These are phyloP conservation scores for Sordariomycetes sp. DNA, from an alignment of 2,329 filamentous ascomycete species.

Conservation along the genomic window DNA sequence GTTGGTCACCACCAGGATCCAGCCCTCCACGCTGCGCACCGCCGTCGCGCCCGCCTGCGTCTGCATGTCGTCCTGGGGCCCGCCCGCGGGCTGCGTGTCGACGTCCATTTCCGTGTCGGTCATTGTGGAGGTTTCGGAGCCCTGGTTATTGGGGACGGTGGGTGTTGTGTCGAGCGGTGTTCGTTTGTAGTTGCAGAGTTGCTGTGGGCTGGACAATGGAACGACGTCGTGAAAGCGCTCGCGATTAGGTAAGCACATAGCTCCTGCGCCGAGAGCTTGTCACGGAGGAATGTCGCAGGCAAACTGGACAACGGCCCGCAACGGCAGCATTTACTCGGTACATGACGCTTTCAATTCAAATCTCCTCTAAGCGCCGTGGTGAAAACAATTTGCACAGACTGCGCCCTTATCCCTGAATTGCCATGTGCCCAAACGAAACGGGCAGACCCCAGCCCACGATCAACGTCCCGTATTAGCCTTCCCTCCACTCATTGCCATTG, in stretches of 20 bases:
- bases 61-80: conserved; percentile 54
- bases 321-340: background rate
- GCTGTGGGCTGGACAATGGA: background rate
- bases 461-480: background rate
- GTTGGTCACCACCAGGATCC: conserved; percentile 81
- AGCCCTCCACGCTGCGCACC: conserved; percentile 79
- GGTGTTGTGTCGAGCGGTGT: background rate
- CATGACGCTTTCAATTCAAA: background rate
- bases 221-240: too few species aligned
- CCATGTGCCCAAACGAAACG: background rate
- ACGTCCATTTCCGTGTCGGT: conserved; percentile 45
- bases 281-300: too few species aligned
- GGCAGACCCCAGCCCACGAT: background rate
- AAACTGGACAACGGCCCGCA: too few species aligned
- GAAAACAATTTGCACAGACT: background rate
- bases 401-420: background rate
- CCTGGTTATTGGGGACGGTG: background rate
- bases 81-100: conserved; percentile 20
- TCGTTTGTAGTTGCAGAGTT: background rate
- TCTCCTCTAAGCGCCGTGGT: background rate
- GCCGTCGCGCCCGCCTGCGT: conserved; percentile 66
- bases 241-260: too few species aligned
- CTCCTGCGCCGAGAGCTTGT: too few species aligned
- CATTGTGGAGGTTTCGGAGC: conserved; percentile 22
- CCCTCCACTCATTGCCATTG: conserved; percentile 34